These are phyloP conservation scores for Solanum chilense DNA, from an alignment of 257 asterid species.

Conservation along the genomic window DNA sequence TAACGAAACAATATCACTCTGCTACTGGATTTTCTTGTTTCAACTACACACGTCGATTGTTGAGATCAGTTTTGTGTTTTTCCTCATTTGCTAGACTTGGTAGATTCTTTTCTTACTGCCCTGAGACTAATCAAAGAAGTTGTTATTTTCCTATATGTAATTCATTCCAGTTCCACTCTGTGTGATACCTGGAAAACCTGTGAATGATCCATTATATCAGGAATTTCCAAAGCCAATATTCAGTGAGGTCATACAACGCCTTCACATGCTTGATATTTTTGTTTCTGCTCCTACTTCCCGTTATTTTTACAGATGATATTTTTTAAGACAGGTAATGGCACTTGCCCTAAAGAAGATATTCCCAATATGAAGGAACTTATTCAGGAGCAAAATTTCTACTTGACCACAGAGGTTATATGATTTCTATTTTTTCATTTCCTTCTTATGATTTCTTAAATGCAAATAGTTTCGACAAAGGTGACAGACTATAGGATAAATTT, in stretches of 20 bases:
- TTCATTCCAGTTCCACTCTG: slow-evolving; percentile 46
- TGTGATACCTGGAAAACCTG: slow-evolving; percentile 56
- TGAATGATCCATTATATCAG: slow-evolving; percentile 63
- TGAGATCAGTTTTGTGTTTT: not conserved
- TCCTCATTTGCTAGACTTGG: not conserved
- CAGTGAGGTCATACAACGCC: slow-evolving; percentile 41
- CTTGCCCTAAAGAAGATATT: slow-evolving; percentile 59
- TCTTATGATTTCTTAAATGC: not conserved
- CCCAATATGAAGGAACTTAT: slow-evolving; percentile 59
- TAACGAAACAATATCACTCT: not conserved
- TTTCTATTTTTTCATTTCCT: not conserved
- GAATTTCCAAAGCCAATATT: slow-evolving; percentile 56
- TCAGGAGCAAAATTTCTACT: slow-evolving; percentile 76
- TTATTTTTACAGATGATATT: not conserved
- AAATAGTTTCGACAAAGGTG: not conserved
- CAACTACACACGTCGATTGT: not conserved
- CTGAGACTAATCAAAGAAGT: not conserved
- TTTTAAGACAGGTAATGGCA: slow-evolving; percentile 17
- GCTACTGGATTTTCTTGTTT: not conserved
- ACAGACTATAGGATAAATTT: not conserved
- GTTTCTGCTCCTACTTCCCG: not conserved
- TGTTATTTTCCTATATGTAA: not conserved
- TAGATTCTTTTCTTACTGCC: not conserved
- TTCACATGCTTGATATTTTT: not conserved
- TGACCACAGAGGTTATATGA: slow-evolving; percentile 58